Base-by-base conservation (phyloP, 352 stramenopile species). In the Phytophthora colocasiae region DNA sequence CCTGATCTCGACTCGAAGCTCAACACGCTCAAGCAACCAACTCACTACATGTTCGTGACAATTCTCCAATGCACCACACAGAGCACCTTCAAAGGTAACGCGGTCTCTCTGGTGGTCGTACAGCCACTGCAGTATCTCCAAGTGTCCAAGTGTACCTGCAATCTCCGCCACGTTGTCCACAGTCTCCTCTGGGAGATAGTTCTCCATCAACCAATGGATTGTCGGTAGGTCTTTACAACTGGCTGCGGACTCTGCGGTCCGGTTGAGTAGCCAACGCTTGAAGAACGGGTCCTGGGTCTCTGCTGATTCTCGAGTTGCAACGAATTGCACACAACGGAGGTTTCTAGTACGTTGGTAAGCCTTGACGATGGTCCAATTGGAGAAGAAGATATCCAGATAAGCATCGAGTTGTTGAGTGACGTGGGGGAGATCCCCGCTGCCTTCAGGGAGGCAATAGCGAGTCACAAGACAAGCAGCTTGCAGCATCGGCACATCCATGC, bases 31-130 rank as follows among this genome's bases (percentile, higher is more conserved):
- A 22, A 77, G 63, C 1, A 89, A 69, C 72, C 78, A 90, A 24
- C 72, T 15, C 3, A 90, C 65, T 3, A 84, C 63, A 6, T 56
- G 10, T 8, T 81, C 29, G 27, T 81, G 75, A 5, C 80, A 73
- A 45, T 85, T 83, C 17, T 71, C 32, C 36, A 71, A 9, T 8
- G 56, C 63, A 19, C 56, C 47, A 31, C 56, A 71, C 56, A 75
- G 63, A 1, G 43, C 15, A 2, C 41, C 44, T 32, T 57, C 51
- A 48, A 61, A 72, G 31, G 24, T 29, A 22, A 68, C 56, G 6
- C 46, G 26, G 2, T 47, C 48, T 32, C 39, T 38, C 3, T 75
- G 62, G 0, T 48, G 31, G 12, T 60, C 54, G 29, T 60, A 56
- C 14, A 72, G 57, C 57, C 60, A 66, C 22, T 73, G 57, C 36